A percentile compares a stretch with the other conserved stretches of the same genome.
Conservation (phyloP, 2,329 filamentous ascomycete genomes). For the Colletotrichum plurivorum region DNA sequence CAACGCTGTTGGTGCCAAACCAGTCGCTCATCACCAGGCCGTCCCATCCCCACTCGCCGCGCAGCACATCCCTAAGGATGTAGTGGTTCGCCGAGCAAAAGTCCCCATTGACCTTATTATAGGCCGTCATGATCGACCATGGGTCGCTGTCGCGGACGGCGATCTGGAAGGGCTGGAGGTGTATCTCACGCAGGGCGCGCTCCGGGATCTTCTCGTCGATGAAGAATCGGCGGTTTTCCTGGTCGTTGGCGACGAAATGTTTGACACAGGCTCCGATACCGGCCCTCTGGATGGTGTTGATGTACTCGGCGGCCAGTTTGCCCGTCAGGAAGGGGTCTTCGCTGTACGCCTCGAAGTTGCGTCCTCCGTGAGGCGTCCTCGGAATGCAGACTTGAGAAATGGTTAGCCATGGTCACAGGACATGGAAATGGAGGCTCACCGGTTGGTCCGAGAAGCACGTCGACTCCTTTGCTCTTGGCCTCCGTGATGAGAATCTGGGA, state of each 20-base stretch:
- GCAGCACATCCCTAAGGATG: slow-evolving; percentile 64
- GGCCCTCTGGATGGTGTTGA: slow-evolving; percentile 56
- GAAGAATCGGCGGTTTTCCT: slow-evolving; percentile 28
- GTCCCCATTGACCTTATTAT: slow-evolving; percentile 55
- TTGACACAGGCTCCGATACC: slow-evolving; percentile 59
- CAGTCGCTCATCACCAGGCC: slow-evolving; percentile 73
- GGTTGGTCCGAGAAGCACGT: slow-evolving; percentile 25
- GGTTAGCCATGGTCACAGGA: too few species aligned
- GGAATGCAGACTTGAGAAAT: slow-evolving; percentile 13
- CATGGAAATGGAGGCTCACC: too few species aligned
- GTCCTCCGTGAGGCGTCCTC: slow-evolving; percentile 27
- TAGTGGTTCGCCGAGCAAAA: slow-evolving; percentile 54
- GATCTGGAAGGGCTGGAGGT: slow-evolving; percentile 70
- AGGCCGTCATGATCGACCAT: slow-evolving; percentile 69
- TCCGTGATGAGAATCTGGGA: background rate
- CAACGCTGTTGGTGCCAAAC: slow-evolving; percentile 66
- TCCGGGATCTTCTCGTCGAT: slow-evolving; percentile 31
- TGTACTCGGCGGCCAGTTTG: slow-evolving; percentile 23
- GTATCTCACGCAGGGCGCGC: slow-evolving; percentile 65
- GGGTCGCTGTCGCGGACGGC: slow-evolving; percentile 65
- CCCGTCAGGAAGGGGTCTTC: slow-evolving; percentile 27
- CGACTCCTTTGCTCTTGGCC: slow-evolving; percentile 1
- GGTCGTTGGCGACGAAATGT: slow-evolving; percentile 61
- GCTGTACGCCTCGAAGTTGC: slow-evolving; percentile 16
- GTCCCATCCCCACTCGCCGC: slow-evolving; percentile 70